phyloP scores from a whole-genome alignment of 2,329 filamentous ascomycete species.

The Phymatotrichopsis omnivora region DNA sequence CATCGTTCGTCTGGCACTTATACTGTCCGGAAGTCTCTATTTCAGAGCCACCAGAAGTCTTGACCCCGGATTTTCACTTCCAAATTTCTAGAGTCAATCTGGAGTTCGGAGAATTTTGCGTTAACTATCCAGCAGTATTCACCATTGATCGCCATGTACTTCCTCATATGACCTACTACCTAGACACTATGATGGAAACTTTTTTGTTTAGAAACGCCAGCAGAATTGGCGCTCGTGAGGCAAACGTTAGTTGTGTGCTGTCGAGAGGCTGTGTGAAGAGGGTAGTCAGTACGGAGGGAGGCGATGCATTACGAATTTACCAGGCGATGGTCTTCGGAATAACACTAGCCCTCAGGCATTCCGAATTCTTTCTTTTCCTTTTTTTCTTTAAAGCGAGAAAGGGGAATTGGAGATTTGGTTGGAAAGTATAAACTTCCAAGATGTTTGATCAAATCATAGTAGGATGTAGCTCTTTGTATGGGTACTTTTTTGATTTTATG shows the following conservation, averaged over 20 bases:
- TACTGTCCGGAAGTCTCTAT: constrained; percentile 34
- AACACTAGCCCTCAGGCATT: not conserved
- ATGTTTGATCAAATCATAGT: not conserved
- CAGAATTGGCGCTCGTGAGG: not conserved
- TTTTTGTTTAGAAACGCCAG: not conserved
- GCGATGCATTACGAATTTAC: too few relatives aligned
- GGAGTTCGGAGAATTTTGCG: constrained; percentile 14
- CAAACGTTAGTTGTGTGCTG: not conserved
- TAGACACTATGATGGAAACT: not conserved
- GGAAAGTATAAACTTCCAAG: not conserved
- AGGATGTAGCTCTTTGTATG: not conserved
- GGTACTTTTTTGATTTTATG: not conserved
- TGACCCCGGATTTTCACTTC: not conserved
- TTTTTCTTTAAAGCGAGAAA: too few relatives aligned
- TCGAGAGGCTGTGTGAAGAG: not conserved
- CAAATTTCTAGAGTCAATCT: not conserved
- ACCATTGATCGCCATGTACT: too few relatives aligned
- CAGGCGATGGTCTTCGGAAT: too few relatives aligned
- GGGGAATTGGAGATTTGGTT: too few relatives aligned
- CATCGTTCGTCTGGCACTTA: constrained; percentile 34
- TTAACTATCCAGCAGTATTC: constrained; percentile 14
- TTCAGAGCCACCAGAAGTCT: not conserved
- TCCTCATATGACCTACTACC: not conserved
- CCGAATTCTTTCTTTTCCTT: not conserved
- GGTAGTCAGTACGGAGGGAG: too few relatives aligned